Evolutionary conservation across 768 basidiomycete species (phyloP).

Genomic region (Mycena venus): DNA sequence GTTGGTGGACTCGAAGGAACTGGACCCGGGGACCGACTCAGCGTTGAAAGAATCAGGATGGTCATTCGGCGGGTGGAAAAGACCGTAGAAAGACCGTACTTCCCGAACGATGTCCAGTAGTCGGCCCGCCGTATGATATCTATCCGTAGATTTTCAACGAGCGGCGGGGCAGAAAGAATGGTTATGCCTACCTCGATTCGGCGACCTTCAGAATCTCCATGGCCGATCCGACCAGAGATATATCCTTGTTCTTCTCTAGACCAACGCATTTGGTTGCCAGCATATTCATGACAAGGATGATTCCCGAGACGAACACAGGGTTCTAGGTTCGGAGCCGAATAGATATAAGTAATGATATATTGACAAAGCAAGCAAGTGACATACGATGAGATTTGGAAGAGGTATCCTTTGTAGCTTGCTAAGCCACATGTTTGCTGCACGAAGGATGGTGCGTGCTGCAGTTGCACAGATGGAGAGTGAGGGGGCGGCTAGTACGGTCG

Average conservation of each 20-base stretch:
- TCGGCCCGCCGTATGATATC: conserved; percentile 11
- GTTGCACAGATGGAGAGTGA: conserved; percentile 66
- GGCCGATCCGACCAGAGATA: not conserved
- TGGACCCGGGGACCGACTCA: not conserved
- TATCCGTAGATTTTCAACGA: not conserved
- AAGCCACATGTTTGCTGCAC: conserved; percentile 51
- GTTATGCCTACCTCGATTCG: conserved; percentile 29
- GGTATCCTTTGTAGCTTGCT: not conserved
- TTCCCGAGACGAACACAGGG: not conserved
- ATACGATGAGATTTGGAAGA: conserved; percentile 1
- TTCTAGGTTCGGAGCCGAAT: not conserved
- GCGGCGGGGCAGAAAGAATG: conserved; percentile 38
- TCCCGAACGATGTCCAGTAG: conserved; percentile 32
- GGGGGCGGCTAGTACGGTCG: conserved; percentile 49
- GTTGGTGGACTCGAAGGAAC: too few species aligned
- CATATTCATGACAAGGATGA: conserved; percentile 8
- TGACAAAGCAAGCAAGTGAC: not conserved
- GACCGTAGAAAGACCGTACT: conserved; percentile 44
- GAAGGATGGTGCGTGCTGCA: conserved; percentile 60
- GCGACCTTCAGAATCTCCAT: not conserved
- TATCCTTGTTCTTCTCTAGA: conserved; percentile 2
- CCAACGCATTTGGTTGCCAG: conserved; percentile 5
- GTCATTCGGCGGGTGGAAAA: not conserved
- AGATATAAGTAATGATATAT: not conserved
- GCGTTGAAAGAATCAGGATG: not conserved